phyloP scores from a whole-genome alignment of 805 yeast species.

The Millerozyma miso region DNA sequence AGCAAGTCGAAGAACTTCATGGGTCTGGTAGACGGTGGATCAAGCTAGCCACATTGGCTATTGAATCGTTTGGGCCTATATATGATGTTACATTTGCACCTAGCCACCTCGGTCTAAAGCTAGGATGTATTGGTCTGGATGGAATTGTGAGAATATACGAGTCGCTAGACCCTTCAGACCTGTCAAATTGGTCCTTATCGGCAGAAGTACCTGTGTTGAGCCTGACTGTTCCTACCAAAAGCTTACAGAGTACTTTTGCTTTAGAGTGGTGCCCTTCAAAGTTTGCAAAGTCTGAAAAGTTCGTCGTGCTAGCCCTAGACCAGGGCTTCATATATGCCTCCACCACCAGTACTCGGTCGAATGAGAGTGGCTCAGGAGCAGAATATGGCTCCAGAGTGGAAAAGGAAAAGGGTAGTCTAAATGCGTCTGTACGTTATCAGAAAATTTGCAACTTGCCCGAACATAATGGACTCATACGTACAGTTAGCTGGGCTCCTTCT shows the following conservation, averaged over 20 bases:
- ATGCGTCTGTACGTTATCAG: constrained; percentile 34
- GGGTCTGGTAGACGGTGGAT: constrained; percentile 85
- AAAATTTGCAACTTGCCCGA: constrained; percentile 70
- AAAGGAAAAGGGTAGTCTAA: constrained; percentile 6
- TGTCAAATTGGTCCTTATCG: constrained; percentile 75
- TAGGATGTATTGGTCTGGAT: constrained; percentile 87
- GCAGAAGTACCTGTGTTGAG: constrained; percentile 64
- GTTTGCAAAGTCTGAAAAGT: constrained; percentile 66
- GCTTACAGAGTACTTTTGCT: constrained; percentile 80
- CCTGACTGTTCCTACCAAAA: constrained; percentile 67
- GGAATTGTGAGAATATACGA: constrained; percentile 83
- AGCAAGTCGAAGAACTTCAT: constrained; percentile 69
- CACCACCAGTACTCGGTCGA: constrained; percentile 2
- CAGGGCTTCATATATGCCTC: constrained; percentile 72
- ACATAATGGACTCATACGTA: constrained; percentile 80
- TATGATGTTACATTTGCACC: constrained; percentile 92
- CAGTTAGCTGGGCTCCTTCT: constrained; percentile 94
- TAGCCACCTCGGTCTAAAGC: constrained; percentile 68
- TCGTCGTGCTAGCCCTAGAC: constrained; percentile 81
- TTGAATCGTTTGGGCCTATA: constrained; percentile 81
- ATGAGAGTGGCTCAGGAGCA: neutral
- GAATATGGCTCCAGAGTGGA: constrained; percentile 8
- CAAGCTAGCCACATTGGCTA: constrained; percentile 64
- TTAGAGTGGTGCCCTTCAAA: constrained; percentile 89
- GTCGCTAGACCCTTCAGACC: constrained; percentile 84